phyloP scores from a whole-genome alignment of 2,329 filamentous ascomycete genomes.

The Cladosporium sp. region DNA sequence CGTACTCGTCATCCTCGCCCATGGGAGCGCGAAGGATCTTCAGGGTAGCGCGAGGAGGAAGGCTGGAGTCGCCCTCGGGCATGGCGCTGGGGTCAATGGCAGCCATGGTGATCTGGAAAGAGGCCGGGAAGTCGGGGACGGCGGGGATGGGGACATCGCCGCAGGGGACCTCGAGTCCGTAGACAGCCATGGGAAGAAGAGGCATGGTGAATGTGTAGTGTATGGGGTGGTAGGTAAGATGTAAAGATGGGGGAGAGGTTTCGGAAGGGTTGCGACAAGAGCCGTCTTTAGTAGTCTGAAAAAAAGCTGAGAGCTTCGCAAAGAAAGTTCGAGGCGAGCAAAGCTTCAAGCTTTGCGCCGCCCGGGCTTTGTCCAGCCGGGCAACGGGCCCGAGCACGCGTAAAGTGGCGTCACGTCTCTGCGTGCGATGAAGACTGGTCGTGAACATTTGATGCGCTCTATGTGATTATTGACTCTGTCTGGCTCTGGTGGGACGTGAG shows the following conservation, averaged over 20 bases:
- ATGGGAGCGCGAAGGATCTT: constrained; percentile 77
- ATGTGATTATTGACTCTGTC: background rate
- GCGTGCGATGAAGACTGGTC: background rate
- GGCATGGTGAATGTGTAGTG: constrained; percentile 21
- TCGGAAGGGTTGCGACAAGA: background rate
- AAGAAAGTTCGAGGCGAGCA: background rate
- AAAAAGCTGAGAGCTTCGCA: background rate
- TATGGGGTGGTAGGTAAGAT: background rate
- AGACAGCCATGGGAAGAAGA: constrained; percentile 64
- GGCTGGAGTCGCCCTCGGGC: constrained; percentile 39
- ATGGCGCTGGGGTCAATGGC: constrained; percentile 86
- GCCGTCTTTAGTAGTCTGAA: background rate
- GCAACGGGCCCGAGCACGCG: background rate
- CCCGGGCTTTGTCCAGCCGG: background rate
- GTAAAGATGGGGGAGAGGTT: too few species aligned
- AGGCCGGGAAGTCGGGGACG: constrained; percentile 72
- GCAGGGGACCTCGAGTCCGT: constrained; percentile 84
- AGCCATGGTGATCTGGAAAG: constrained; percentile 97
- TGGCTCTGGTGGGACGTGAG: background rate
- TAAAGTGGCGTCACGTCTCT: constrained; percentile 2
- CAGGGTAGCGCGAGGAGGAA: constrained; percentile 72
- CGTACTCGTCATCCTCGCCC: constrained; percentile 56
- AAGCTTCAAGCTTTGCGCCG: background rate
- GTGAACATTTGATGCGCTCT: background rate
- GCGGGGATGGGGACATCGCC: constrained; percentile 80